phyloP scores from a whole-genome alignment of 2,329 filamentous ascomycete species.

The Geosmithia putterillii region DNA sequence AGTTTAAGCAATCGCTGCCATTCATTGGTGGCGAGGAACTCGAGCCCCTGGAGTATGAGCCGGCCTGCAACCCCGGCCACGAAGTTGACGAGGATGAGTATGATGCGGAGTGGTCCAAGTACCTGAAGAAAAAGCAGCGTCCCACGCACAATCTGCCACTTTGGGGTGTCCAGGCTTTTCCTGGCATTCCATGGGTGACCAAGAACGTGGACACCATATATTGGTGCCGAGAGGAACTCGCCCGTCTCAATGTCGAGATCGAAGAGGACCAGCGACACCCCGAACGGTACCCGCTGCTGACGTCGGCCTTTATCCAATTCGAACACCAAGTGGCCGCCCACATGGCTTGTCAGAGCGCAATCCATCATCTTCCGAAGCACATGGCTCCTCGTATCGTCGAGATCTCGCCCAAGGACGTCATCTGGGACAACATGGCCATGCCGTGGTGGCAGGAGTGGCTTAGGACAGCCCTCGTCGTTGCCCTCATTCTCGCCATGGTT shows the following conservation, averaged over 20 bases:
- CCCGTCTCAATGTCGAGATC: conserved; percentile 81
- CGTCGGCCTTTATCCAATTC: conserved; percentile 95
- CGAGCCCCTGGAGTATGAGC: conserved; percentile 41
- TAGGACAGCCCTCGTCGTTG: conserved; percentile 53
- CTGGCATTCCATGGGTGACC: conserved; percentile 64
- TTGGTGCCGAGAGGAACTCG: conserved; percentile 76
- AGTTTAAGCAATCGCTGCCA: conserved; percentile 34
- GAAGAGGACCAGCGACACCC: conserved; percentile 78
- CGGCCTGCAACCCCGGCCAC: conserved; percentile 49
- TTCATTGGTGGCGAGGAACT: conserved; percentile 33
- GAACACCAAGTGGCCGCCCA: conserved; percentile 95
- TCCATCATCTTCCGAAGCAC: conserved; percentile 81
- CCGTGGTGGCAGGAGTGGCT: conserved; percentile 87
- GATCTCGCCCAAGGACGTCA: conserved; percentile 81
- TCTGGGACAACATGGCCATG: conserved; percentile 96
- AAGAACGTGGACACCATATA: conserved; percentile 94
- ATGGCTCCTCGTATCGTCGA: conserved; percentile 93
- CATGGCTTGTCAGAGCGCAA: conserved; percentile 90
- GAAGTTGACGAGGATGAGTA: conserved; percentile 43
- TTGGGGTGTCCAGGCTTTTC: conserved; percentile 56
- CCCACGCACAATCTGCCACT: conserved; percentile 69
- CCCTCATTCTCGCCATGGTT: conserved; percentile 60
- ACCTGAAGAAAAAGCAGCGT: conserved; percentile 68
- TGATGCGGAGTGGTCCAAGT: conserved; percentile 68
- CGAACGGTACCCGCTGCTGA: conserved; percentile 84